Base-by-base conservation (phyloP, 2,329 filamentous ascomycete genomes). In the Fusarium xyrophilum region DNA sequence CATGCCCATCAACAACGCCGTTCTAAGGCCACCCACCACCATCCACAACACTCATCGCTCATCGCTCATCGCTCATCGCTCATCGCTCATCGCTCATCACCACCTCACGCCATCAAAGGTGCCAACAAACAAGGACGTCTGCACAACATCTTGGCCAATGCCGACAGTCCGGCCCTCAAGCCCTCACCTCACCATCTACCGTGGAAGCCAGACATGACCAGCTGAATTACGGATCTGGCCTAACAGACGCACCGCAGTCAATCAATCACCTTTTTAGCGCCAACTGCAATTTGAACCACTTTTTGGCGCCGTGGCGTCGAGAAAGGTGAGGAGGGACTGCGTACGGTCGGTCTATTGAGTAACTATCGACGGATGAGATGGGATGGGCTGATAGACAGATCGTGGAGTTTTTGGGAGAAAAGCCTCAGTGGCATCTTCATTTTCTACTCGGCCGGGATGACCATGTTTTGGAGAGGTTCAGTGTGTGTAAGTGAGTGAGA, bases 21-120 rank as follows among this genome's bases (percentile, higher is more conserved):
- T 42, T 10, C 25, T 8, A 60, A 46, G 46, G 60, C 62, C 62
- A 65, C 60, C 62, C 62, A 65, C 60, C 44, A 52, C 36, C 44
- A 32, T 51, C 60, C 52, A 52, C 42, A 21, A 27, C 42, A 43
- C 36, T 21, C 17, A 39, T 25, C 39, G 3, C 23, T 56, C 10
- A 33, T 36, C 7, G n/a, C 36, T 21, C 17, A 39, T 25, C 39
- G 3, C 36, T 21, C 17, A 39, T 25, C 39, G 3, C 36, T 21
- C 17, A 39, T 25, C 39, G 3, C 36, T 21, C 17, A 39, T 25
- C 39, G 3, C 23, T 56, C 10, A 33, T 36, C 7, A 21, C 27
- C 19, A 28, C 11, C 13, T 28, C 25, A 28, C 4, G 10, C 23
- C 4, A 17, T 46, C 42, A 48, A 62, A 56, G 36, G 48, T 35